Evolutionary conservation across 169 alveolate species (phyloP).

Genomic region (Sarcocystis neurona): DNA sequence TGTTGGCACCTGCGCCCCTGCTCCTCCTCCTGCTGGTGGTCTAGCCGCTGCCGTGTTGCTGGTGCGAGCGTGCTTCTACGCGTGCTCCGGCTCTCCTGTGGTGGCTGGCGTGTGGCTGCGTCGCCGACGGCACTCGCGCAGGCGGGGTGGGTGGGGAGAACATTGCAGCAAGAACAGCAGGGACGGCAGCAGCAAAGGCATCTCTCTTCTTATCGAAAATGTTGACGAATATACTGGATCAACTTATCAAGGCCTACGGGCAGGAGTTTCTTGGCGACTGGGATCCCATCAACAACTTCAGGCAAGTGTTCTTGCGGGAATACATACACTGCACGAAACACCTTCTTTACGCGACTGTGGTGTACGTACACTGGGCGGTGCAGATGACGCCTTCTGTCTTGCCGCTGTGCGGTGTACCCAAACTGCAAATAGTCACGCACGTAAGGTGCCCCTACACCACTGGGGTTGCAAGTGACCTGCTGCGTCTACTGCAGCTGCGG

Average conservation of each 20-base stretch:
- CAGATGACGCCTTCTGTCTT: not conserved
- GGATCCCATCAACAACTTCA: constrained; percentile 76
- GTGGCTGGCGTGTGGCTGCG: not conserved
- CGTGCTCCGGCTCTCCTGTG: not conserved
- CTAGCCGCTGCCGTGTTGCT: not conserved
- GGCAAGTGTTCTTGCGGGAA: not conserved
- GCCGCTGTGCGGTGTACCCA: not conserved
- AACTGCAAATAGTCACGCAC: not conserved
- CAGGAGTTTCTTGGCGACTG: constrained; percentile 76
- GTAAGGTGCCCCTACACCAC: too few relatives aligned
- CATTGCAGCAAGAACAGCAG: not conserved
- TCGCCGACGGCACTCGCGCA: not conserved
- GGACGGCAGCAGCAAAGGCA: too few relatives aligned
- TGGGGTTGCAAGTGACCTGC: too few relatives aligned
- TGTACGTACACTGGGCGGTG: not conserved
- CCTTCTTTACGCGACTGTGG: not conserved
- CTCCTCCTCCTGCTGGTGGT: too few relatives aligned
- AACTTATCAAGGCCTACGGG: constrained; percentile 75
- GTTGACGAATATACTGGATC: constrained; percentile 72
- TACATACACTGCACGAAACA: not conserved
- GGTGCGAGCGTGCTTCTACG: not conserved
- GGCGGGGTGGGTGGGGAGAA: not conserved
- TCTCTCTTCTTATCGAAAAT: constrained; percentile 34
- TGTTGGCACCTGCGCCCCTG: not conserved
- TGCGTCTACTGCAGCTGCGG: too few relatives aligned